phyloP scores from a whole-genome alignment of 345 rosid genomes.

The Rubroshorea leprosula region DNA sequence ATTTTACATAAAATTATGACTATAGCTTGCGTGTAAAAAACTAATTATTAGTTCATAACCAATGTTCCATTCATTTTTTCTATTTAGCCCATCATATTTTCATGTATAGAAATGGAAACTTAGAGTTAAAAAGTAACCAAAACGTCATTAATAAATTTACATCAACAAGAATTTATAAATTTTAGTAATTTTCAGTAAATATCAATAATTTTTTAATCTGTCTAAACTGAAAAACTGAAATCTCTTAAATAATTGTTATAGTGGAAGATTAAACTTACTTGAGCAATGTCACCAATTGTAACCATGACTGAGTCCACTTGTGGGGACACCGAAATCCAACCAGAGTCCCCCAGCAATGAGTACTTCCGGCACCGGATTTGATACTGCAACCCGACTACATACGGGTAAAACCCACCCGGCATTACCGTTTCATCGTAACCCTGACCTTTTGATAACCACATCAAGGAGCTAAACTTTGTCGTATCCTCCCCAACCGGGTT shows the following conservation, averaged over 20 bases:
- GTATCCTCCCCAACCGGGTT: constrained; percentile 47
- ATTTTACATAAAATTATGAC: too few relatives aligned
- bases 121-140: too few relatives aligned
- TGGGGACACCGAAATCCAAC: constrained; percentile 46
- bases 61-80: too few relatives aligned
- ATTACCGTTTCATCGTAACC: constrained; percentile 19
- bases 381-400: constrained; percentile 56
- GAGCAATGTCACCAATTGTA: constrained; percentile 68
- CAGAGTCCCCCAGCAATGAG: constrained; percentile 47
- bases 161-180: too few relatives aligned
- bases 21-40: too few relatives aligned
- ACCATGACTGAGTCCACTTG: constrained; percentile 61
- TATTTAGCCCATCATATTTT: too few relatives aligned
- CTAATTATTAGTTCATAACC: too few relatives aligned
- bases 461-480: constrained; percentile 39
- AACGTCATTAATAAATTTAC: too few relatives aligned
- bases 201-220: neutral
- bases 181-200: too few relatives aligned
- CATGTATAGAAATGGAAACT: too few relatives aligned
- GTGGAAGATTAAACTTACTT: constrained; percentile 27
- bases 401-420: constrained; percentile 67
- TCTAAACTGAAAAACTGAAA: neutral
- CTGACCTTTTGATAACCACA: constrained; percentile 44
- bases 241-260: neutral
- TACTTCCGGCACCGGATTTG: constrained; percentile 48